Evolutionary conservation across 345 rosid genomes (phyloP), one percentile per base, ranked within the genome.

Genomic region (Ailanthus altissimus): DNA sequence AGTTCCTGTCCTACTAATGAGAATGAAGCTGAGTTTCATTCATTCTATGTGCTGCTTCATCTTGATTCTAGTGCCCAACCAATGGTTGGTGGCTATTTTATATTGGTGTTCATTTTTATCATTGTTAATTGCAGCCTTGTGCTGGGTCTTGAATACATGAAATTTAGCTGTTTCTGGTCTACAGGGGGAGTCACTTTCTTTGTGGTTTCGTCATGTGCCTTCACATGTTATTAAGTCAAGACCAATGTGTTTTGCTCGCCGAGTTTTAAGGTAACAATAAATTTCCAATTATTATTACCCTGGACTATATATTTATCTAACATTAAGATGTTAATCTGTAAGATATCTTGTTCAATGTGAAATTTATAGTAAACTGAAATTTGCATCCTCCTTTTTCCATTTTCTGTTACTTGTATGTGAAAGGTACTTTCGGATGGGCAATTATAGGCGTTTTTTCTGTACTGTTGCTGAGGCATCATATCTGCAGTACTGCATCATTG

Each of bases 141-240:
- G 2, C 72, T 49, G 56, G 23, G 36, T 68, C 23, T 67, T 70
- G 47, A 67, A 66, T 78, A 54, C 15, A n/a, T 82, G 75, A 64
- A 53, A 64, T 61, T 12, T 65, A 54, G 58, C 43, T 67, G 12
- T 58, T 57, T 83, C 25, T 77, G 65, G 73, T 85, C 70, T 73
- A 78, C 85, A 95, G 99, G 93, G 94, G 78, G 97, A 90, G 83
- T 90, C 97, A n/a, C 90, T 93, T 85, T 88, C 98, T 76, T 76
- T 88, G 74, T 94, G 96, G 97, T 89, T 94, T 80, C 84, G 93
- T n/a, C 82, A 58, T 51, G 54, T 93, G 84, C 90, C 95, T 77
- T 74, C 74, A 82, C 46, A 79, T 36, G 73, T 94, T 63, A 79
- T 86, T 74, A 86, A 77, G 82, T 93, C 96, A 70, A 88, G 88